Evolutionary conservation across 192 early-diverging fungal species (phyloP).

Genomic region (Geranomyces variabilis): DNA sequence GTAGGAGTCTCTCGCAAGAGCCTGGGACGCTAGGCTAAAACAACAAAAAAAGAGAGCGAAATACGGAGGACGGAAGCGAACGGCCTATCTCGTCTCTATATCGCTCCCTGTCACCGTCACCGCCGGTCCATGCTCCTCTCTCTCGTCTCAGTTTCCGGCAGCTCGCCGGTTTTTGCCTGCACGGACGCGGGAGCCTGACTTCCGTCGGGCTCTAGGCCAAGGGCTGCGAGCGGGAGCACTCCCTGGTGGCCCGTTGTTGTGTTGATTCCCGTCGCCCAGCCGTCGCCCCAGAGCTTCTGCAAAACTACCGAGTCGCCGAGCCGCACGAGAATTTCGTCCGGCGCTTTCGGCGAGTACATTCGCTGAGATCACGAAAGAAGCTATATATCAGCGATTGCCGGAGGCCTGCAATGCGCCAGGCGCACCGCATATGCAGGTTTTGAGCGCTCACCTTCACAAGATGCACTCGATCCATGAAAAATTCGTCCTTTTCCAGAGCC

Average conservation of each 20-base stretch:
- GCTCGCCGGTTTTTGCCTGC: constrained; percentile 5
- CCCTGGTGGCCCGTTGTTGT: constrained; percentile 10
- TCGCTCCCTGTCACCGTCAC: too few relatives aligned
- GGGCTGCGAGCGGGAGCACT: constrained; percentile 4
- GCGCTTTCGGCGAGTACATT: neutral
- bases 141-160: neutral
- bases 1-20: too few relatives aligned
- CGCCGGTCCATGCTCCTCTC: neutral
- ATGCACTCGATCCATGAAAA: constrained; percentile 12
- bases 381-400: too few relatives aligned
- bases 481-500: neutral
- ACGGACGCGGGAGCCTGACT: neutral
- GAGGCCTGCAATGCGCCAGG: too few relatives aligned
- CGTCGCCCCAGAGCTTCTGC: constrained; percentile 9
- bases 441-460: neutral
- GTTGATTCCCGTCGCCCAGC: constrained; percentile 8
- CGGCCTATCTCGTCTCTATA: too few relatives aligned
- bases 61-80: too few relatives aligned
- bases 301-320: constrained; percentile 8
- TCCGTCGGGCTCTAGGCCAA: neutral
- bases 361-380: neutral
- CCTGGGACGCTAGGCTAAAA: too few relatives aligned
- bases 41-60: too few relatives aligned
- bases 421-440: too few relatives aligned
- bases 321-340: neutral